These are phyloP conservation scores for Oryza brachyantha DNA, from an alignment of 176 grass and related monocot genomes.

Conservation along the genomic window DNA sequence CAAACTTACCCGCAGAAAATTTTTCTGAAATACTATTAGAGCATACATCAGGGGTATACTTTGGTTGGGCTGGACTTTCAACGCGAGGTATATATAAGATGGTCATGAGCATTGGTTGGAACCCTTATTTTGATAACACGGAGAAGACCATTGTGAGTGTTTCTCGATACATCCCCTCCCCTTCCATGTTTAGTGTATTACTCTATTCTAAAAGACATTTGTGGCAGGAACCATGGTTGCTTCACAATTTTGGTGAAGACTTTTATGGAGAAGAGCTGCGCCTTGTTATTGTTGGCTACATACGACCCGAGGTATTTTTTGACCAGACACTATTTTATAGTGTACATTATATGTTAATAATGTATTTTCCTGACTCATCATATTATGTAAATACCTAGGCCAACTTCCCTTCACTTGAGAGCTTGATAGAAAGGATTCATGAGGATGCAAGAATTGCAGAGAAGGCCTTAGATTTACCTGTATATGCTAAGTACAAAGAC, in stretches of 20 bases:
- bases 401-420: slow-evolving; percentile 84
- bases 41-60: slow-evolving; percentile 91
- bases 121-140: slow-evolving; percentile 91
- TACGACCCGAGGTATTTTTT: slow-evolving; percentile 77
- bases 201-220: slow-evolving; percentile 21
- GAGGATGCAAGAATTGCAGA: slow-evolving; percentile 87
- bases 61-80: slow-evolving; percentile 86
- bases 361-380: slow-evolving; percentile 11
- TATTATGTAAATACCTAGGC: slow-evolving; percentile 46
- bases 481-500: slow-evolving; percentile 66
- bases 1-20: slow-evolving; percentile 85
- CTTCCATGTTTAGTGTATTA: slow-evolving; percentile 20
- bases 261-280: slow-evolving; percentile 93
- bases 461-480: slow-evolving; percentile 68
- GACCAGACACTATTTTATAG: not conserved
- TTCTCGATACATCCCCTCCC: slow-evolving; percentile 1
- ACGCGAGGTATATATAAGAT: slow-evolving; percentile 79
- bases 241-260: slow-evolving; percentile 81
- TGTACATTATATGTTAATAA: not conserved
- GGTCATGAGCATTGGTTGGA: slow-evolving; percentile 99
- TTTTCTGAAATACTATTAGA: slow-evolving; percentile 76
- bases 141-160: slow-evolving; percentile 87
- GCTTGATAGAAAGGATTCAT: slow-evolving; percentile 89
- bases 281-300: slow-evolving; percentile 86
- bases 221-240: slow-evolving; percentile 93